Conservation (phyloP, 345 rosid species). For the Durio zibethinus region DNA sequence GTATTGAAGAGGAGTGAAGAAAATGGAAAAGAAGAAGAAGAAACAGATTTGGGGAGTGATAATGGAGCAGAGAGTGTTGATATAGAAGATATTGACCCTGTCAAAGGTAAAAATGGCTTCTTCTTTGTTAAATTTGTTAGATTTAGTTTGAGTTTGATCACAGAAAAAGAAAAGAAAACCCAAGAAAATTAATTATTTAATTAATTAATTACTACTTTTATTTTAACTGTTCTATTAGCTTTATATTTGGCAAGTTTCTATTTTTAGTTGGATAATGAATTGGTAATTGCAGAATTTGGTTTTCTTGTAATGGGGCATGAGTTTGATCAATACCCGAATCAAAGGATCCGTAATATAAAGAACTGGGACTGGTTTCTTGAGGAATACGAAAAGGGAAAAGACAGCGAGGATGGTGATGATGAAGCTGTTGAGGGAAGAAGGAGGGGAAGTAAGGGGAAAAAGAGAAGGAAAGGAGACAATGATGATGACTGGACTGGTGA, state of each 20-base stretch:
- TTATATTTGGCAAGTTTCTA: not conserved
- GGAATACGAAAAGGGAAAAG: slow-evolving; percentile 35
- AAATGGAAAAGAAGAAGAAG: slow-evolving; percentile 18
- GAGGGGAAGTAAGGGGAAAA: slow-evolving; percentile 32
- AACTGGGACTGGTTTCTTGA: slow-evolving; percentile 85
- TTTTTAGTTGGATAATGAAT: not conserved
- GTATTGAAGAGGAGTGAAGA: slow-evolving; percentile 32
- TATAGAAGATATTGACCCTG: slow-evolving; percentile 45
- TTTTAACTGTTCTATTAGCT: not conserved
- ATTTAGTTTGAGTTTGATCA: slow-evolving; percentile 2
- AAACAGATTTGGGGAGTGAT: slow-evolving; percentile 24
- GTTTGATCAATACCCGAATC: slow-evolving; percentile 60
- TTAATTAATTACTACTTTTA: too few species aligned
- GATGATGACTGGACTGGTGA: slow-evolving; percentile 62
- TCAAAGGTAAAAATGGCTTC: slow-evolving; percentile 45
- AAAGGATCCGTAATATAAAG: slow-evolving; percentile 31
- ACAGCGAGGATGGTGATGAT: slow-evolving; percentile 38
- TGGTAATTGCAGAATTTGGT: slow-evolving; percentile 65
- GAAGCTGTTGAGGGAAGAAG: slow-evolving; percentile 23
- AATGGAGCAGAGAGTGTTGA: slow-evolving; percentile 32
- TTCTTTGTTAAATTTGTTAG: not conserved
- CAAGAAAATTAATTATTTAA: not conserved
- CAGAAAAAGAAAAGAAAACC: slow-evolving; percentile 7
- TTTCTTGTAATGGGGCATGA: slow-evolving; percentile 74
- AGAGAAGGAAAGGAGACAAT: slow-evolving; percentile 40